These are phyloP conservation scores for Neurospora discreta DNA, from an alignment of 495 filamentous ascomycete genomes.

Conservation along the genomic window DNA sequence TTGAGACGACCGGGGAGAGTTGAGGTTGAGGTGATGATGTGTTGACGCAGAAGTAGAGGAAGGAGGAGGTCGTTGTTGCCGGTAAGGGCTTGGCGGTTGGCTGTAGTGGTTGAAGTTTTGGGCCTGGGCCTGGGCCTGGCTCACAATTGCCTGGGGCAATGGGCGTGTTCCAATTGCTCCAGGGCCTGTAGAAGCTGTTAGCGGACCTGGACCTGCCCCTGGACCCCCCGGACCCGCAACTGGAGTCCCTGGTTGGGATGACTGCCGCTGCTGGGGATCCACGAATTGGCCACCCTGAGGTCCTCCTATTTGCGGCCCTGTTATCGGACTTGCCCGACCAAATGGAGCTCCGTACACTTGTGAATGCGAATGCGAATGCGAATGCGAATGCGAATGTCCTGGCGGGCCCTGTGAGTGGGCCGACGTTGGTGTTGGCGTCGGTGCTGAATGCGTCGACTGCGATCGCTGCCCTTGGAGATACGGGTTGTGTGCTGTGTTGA, in stretches of 20 bases:
- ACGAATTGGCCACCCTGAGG: slow-evolving; percentile 3
- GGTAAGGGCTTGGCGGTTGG: slow-evolving; percentile 44
- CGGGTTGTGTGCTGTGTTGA: slow-evolving; percentile 21
- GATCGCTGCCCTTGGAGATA: slow-evolving; percentile 29
- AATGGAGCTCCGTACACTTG: slow-evolving; percentile 36
- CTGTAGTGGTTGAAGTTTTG: slow-evolving; percentile 15
- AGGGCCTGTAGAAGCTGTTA: neutral
- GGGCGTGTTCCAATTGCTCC: neutral
- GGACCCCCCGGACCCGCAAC: slow-evolving; percentile 37
- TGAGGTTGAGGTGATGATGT: slow-evolving; percentile 10
- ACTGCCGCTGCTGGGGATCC: slow-evolving; percentile 34
- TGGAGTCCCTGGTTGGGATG: slow-evolving; percentile 46
- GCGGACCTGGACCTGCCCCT: slow-evolving; percentile 31
- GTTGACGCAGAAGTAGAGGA: slow-evolving; percentile 11
- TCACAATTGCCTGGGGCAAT: slow-evolving; percentile 6
- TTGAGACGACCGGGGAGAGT: neutral
- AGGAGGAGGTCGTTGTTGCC: slow-evolving; percentile 37
- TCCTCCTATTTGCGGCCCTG: slow-evolving; percentile 16
- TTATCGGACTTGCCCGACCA: slow-evolving; percentile 43
- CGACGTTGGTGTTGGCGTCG: slow-evolving; percentile 46
- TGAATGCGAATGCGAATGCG: slow-evolving; percentile 35
- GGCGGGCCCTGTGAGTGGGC: slow-evolving; percentile 37
- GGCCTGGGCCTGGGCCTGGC: slow-evolving; percentile 17
- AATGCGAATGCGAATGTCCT: slow-evolving; percentile 34
- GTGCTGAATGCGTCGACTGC: slow-evolving; percentile 31